Percentiles rank a stretch among this genome's conserved stretches.
These are phyloP conservation scores for Geotrichum candidum DNA, from an alignment of 1,139 yeast species.

Conservation along the genomic window DNA sequence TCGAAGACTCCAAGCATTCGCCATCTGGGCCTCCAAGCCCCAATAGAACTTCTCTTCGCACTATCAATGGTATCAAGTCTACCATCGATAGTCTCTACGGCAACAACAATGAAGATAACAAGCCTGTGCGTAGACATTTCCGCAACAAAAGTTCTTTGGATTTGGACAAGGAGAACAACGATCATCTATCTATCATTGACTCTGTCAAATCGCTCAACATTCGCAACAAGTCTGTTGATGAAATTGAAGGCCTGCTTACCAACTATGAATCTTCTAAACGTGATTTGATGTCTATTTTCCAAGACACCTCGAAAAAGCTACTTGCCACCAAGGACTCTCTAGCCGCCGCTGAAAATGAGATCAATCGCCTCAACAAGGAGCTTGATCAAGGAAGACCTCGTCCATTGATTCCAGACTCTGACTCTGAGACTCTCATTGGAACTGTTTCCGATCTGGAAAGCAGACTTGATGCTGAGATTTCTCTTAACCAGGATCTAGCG, in stretches of 20 bases:
- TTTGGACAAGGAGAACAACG: constrained; percentile 7
- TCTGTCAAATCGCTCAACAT: constrained; percentile 20
- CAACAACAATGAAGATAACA: neutral
- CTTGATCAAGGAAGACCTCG: constrained; percentile 29
- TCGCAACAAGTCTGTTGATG: constrained; percentile 24
- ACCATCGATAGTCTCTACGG: constrained; percentile 17
- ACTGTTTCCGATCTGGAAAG: constrained; percentile 34
- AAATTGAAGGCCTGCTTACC: constrained; percentile 25
- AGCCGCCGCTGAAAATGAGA: constrained; percentile 40
- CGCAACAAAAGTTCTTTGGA: constrained; percentile 2
- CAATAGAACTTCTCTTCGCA: constrained; percentile 8
- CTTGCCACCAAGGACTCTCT: constrained; percentile 48
- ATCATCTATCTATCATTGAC: constrained; percentile 13
- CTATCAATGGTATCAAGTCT: constrained; percentile 18
- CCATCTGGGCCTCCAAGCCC: constrained; percentile 18
- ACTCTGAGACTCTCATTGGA: constrained; percentile 20
- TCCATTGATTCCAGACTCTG: constrained; percentile 16
- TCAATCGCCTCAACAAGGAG: constrained; percentile 49
- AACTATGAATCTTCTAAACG: constrained; percentile 33
- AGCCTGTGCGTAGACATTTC: neutral
- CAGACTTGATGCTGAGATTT: constrained; percentile 47
- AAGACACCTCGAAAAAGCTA: constrained; percentile 51
- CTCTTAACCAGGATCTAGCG: constrained; percentile 48
- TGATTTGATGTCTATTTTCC: constrained; percentile 50
- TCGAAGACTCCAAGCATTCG: constrained; percentile 22